Percentiles rank a stretch among this genome's conserved stretches.
Evolutionary conservation across 805 yeast genomes (phyloP).

Genomic region (Pichia pseudocactophila): DNA sequence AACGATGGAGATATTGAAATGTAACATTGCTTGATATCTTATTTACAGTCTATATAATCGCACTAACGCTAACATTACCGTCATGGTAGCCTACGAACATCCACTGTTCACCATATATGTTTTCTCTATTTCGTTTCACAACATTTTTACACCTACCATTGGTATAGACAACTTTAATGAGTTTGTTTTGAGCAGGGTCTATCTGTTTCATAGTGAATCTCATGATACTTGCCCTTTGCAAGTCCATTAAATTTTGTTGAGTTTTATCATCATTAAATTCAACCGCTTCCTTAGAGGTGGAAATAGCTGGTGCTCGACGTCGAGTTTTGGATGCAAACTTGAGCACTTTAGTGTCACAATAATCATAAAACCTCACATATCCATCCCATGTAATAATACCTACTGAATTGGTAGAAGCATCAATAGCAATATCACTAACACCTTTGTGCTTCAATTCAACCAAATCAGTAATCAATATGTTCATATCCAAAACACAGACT

Average conservation of each 20-base stretch:
- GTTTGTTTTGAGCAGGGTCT: slow-evolving; percentile 5
- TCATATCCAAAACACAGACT: not conserved
- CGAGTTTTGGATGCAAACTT: slow-evolving; percentile 21
- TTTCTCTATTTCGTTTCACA: slow-evolving; percentile 23
- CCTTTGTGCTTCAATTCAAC: slow-evolving; percentile 31
- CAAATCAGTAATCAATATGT: not conserved
- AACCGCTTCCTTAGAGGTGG: slow-evolving; percentile 3
- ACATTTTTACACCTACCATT: slow-evolving; percentile 29
- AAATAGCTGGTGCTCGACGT: slow-evolving; percentile 21
- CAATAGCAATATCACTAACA: slow-evolving; percentile 22
- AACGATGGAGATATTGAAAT: slow-evolving; percentile 7
- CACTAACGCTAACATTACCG: slow-evolving; percentile 25
- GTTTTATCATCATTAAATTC: slow-evolving; percentile 10
- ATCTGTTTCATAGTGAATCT: slow-evolving; percentile 19
- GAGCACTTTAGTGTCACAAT: slow-evolving; percentile 12
- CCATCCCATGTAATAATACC: slow-evolving; percentile 48
- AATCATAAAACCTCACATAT: slow-evolving; percentile 28
- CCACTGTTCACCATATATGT: slow-evolving; percentile 19
- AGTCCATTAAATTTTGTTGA: slow-evolving; percentile 8
- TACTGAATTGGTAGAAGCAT: slow-evolving; percentile 19
- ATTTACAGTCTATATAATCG: not conserved
- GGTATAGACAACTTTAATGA: slow-evolving; percentile 10
- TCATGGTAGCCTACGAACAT: slow-evolving; percentile 27
- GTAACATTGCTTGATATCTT: not conserved
- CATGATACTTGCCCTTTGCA: slow-evolving; percentile 17